A percentile compares a stretch with the other conserved stretches of the same genome.
Conservation (phyloP, 2,329 filamentous ascomycete genomes). For the Epicoccum sorghinum region DNA sequence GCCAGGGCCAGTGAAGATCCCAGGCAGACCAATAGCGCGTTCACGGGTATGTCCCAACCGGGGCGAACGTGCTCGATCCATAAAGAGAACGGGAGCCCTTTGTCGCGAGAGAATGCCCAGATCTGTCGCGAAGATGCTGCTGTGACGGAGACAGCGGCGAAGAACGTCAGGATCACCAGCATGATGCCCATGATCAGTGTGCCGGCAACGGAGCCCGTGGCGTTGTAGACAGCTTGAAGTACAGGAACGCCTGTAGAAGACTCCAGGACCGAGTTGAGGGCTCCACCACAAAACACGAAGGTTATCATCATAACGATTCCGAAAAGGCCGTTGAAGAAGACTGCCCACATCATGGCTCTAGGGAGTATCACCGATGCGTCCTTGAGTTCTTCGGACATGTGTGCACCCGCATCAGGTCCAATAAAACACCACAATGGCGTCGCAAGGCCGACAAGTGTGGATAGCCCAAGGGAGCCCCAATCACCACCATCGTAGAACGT, state of each 20-base stretch:
- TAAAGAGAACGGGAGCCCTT: slow-evolving; percentile 29
- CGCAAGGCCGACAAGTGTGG: slow-evolving; percentile 48
- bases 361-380: slow-evolving; percentile 40
- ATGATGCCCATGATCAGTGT: slow-evolving; percentile 34
- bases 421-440: slow-evolving; percentile 43
- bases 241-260: slow-evolving; percentile 26
- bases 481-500: slow-evolving; percentile 53
- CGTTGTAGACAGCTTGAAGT: slow-evolving; percentile 34
- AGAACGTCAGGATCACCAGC: slow-evolving; percentile 31
- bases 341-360: slow-evolving; percentile 47
- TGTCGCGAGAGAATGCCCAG: slow-evolving; percentile 30
- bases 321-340: slow-evolving; percentile 45
- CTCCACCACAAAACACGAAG: slow-evolving; percentile 44
- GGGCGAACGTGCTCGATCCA: slow-evolving; percentile 32
- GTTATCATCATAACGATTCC: slow-evolving; percentile 44
- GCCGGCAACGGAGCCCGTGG: slow-evolving; percentile 29
- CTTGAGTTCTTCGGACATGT: slow-evolving; percentile 45
- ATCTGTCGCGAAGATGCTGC: slow-evolving; percentile 37
- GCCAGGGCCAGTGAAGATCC: slow-evolving; percentile 46
- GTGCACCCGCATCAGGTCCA: slow-evolving; percentile 46
- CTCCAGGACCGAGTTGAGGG: slow-evolving; percentile 30
- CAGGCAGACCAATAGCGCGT: slow-evolving; percentile 41
- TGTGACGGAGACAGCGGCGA: slow-evolving; percentile 44
- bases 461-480: slow-evolving; percentile 51
- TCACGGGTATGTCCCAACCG: slow-evolving; percentile 40